Base-by-base conservation (phyloP, 225 moss, liverwort and hornwort genomes). In the Takakia lepidozioides region DNA sequence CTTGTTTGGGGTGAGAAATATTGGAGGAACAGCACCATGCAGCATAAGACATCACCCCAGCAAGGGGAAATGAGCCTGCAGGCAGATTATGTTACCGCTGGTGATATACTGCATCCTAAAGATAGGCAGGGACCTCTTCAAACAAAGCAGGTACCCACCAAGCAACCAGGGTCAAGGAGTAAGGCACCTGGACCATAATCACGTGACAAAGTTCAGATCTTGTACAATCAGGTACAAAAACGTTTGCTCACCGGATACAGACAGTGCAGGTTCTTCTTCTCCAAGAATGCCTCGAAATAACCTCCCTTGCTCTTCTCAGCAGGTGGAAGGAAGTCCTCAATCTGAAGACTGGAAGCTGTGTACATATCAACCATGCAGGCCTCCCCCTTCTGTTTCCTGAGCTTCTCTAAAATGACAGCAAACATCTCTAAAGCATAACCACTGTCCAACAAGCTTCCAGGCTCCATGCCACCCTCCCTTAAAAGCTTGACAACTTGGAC, bases 231-330 rank as follows among this genome's bases (percentile, higher is more conserved):
- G n/a, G n/a, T n/a, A n/a, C n/a, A n/a, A n/a, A n/a, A n/a, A n/a
- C n/a, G n/a, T n/a, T 56, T 49, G 57, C 93, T 80, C 68, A 98
- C 95, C 48, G 95, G 87, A 68, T 70, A 75, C 54, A 98, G 77
- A 58, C 63, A 71, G 53, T 85, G 82, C 58, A 98, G 58, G 47
- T 65, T 72, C 58, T 50, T 74, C 32, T 65, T 75, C 51, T 69
- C 58, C 73, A 91, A 58, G 60, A 91, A 81, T 22, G 16, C 13
- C 72, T 98, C 87, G 56, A 90, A 55, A 64, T 67, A 80, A 30
- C 68, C 60, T 48, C 54, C 70, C 55, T 68, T 76, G 49, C 60
- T 66, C 63, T 58, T 68, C 66, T 81, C 75, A 14, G 64, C 63
- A 42, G 61, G 53, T 18, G 79, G 57, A 43, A 90, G 65, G 28